Conservation (phyloP, 1,284 basidiomycete genomes). For the Mycosarcoma mackinlayi region DNA sequence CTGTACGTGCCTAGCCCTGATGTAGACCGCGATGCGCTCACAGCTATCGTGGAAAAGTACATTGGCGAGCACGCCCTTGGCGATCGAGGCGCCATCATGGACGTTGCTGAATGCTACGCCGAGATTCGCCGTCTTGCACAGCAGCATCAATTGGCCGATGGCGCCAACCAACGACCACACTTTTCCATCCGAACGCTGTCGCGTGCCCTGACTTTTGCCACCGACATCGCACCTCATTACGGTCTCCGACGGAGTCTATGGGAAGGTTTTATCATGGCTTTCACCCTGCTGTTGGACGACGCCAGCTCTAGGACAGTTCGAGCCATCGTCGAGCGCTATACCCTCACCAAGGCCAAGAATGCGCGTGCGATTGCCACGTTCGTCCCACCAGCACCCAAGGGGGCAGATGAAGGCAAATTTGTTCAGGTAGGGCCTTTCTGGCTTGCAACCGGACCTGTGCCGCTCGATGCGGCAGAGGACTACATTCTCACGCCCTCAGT, state of each 20-base stretch:
- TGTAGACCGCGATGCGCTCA: slow-evolving; percentile 86
- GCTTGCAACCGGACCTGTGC: slow-evolving; percentile 80
- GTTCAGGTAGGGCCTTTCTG: slow-evolving; percentile 93
- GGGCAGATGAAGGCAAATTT: slow-evolving; percentile 29
- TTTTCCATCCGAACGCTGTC: slow-evolving; percentile 97
- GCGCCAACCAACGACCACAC: slow-evolving; percentile 92
- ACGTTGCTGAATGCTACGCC: slow-evolving; percentile 90
- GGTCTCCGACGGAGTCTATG: slow-evolving; percentile 84
- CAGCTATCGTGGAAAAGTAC: slow-evolving; percentile 89
- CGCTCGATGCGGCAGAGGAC: slow-evolving; percentile 73
- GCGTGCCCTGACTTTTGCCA: slow-evolving; percentile 89
- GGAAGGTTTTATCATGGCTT: slow-evolving; percentile 97
- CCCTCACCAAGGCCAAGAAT: slow-evolving; percentile 87
- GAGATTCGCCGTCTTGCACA: slow-evolving; percentile 84
- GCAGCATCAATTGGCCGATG: slow-evolving; percentile 88
- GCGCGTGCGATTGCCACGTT: slow-evolving; percentile 61
- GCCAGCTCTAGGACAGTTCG: slow-evolving; percentile 79
- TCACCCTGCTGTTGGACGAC: slow-evolving; percentile 90
- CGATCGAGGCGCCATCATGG: slow-evolving; percentile 87
- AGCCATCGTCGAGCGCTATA: slow-evolving; percentile 78
- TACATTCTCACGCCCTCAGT: slow-evolving; percentile 98
- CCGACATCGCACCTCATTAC: slow-evolving; percentile 81
- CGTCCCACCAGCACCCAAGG: slow-evolving; percentile 54
- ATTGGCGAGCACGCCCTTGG: slow-evolving; percentile 84
- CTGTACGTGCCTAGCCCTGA: slow-evolving; percentile 94